A percentile compares a stretch with the other conserved stretches of the same genome.
Conservation (phyloP, 768 basidiomycete species). For the Auricularia sp. region DNA sequence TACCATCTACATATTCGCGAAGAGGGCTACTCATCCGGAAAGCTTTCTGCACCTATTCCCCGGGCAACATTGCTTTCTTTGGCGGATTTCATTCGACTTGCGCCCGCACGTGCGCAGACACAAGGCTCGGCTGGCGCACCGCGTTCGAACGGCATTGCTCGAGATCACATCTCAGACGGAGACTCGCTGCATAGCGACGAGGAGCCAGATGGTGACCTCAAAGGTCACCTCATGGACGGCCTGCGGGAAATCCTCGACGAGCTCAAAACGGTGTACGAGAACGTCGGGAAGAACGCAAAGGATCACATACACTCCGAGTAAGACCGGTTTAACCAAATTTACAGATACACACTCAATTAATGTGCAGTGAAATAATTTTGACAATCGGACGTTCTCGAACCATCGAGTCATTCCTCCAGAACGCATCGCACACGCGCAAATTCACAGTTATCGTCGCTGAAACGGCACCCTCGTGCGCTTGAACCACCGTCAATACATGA, state of each 20-base stretch:
- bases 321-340: slow-evolving; percentile 17
- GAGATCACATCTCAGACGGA: not conserved
- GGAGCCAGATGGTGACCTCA: slow-evolving; percentile 31
- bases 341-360: slow-evolving; percentile 2
- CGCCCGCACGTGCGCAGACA: slow-evolving; percentile 50
- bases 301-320: slow-evolving; percentile 99
- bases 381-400: slow-evolving; percentile 90
- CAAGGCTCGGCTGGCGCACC: slow-evolving; percentile 13
- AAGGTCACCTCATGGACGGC: slow-evolving; percentile 92
- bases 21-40: slow-evolving; percentile 79
- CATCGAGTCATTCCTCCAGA: slow-evolving; percentile 86
- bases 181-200: slow-evolving; percentile 5
- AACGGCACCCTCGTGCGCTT: slow-evolving; percentile 73
- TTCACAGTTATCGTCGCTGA: slow-evolving; percentile 96
- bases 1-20: slow-evolving; percentile 80
- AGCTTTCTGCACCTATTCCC: slow-evolving; percentile 31
- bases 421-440: slow-evolving; percentile 80
- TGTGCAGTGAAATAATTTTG: slow-evolving; percentile 77
- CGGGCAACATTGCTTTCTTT: slow-evolving; percentile 49
- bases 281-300: slow-evolving; percentile 84
- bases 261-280: slow-evolving; percentile 91
- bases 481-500: slow-evolving; percentile 20
- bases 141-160: not conserved
- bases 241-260: slow-evolving; percentile 96
- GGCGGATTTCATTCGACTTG: slow-evolving; percentile 69